A percentile compares a stretch with the other conserved stretches of the same genome.
phyloP scores from a whole-genome alignment of 768 basidiomycete genomes.

The Coprinopsis strossmayeri region DNA sequence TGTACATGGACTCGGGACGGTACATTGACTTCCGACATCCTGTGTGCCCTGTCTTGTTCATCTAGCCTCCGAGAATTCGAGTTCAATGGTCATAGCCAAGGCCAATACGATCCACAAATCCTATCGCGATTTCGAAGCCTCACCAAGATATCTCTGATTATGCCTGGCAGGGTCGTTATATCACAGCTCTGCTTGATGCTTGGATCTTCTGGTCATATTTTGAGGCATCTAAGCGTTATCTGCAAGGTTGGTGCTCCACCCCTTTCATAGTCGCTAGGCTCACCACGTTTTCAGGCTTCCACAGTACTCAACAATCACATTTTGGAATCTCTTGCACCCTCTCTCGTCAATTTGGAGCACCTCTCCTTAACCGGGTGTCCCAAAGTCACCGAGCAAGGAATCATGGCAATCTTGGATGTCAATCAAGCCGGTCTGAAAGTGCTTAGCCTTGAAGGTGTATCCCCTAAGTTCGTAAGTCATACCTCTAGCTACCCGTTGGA shows the following conservation, averaged over 20 bases:
- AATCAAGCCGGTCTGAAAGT: constrained; percentile 41
- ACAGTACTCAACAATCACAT: constrained; percentile 51
- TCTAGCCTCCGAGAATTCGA: constrained; percentile 49
- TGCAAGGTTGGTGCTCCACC: constrained; percentile 48
- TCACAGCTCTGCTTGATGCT: constrained; percentile 48
- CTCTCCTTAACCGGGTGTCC: constrained; percentile 62
- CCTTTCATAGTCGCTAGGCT: constrained; percentile 1
- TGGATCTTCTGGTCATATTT: constrained; percentile 30
- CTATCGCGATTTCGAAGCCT: constrained; percentile 48
- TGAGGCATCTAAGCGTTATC: constrained; percentile 57
- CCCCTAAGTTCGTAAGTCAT: constrained; percentile 47
- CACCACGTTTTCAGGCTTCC: constrained; percentile 36
- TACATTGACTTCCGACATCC: constrained; percentile 53
- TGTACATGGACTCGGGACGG: constrained; percentile 83
- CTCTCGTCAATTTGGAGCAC: constrained; percentile 45
- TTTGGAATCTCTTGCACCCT: constrained; percentile 42
- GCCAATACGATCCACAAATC: constrained; percentile 47
- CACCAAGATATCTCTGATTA: constrained; percentile 58
- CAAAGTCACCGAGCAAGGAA: constrained; percentile 57
- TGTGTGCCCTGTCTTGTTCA: constrained; percentile 42
- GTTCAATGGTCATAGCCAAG: constrained; percentile 61
- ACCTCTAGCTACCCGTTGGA: neutral
- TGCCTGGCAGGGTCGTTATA: constrained; percentile 59
- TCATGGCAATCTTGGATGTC: constrained; percentile 41
- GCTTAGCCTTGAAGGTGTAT: constrained; percentile 59